Evolutionary conservation across 1,284 basidiomycete genomes (phyloP), one percentile per base, ranked within the genome.

Genomic region (Peniophora sp.): DNA sequence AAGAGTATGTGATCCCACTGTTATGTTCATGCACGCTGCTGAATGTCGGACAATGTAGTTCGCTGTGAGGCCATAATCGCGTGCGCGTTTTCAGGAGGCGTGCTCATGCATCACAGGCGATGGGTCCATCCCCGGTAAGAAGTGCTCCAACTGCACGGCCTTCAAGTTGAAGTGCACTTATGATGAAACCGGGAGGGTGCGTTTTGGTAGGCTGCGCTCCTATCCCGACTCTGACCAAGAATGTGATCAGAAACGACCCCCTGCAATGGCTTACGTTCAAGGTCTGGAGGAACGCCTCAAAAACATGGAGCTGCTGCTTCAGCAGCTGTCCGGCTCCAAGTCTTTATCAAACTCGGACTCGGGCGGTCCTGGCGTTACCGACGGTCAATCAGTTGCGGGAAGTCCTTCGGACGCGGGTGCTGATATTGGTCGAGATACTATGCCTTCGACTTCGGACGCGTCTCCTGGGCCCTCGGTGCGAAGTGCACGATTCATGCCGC

Each of bases 141-240:
- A 72, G 53, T 93, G 90, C 63, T 85, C 88, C 0, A 90, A 88
- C 62, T 92, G 90, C 62, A 68, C 78, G 6, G 76, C 87, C 12
- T 85, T 82, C 58, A 79, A 71, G 51, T 72, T 80, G 17, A 81
- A 85, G 2, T 92, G 88, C 66, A 88, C 85, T 0, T 92, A 89
- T 62, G 68, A 87, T 48, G 83, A 85, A 61, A 76, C 78, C 2
- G 79, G 83, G 24, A 83, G 83, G 75, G 83, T 84, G 54, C 44
- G 71, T 67, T 41, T 45, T 22, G 6, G 18, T 15, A 15, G 11
- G 9, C 18, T 18, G 9, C 12, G 9, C 20, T 9, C 17, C 18
- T 9, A 20, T 43, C 41, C 9, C 9, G 9, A 18, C 17, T 9
- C 43, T 45, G 17, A 45, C n/a, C 12, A 8, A 12, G n/a, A n/a